Evolutionary conservation across 768 basidiomycete genomes (phyloP), one percentile per base, ranked within the genome.

Genomic region (Trametes elegans): DNA sequence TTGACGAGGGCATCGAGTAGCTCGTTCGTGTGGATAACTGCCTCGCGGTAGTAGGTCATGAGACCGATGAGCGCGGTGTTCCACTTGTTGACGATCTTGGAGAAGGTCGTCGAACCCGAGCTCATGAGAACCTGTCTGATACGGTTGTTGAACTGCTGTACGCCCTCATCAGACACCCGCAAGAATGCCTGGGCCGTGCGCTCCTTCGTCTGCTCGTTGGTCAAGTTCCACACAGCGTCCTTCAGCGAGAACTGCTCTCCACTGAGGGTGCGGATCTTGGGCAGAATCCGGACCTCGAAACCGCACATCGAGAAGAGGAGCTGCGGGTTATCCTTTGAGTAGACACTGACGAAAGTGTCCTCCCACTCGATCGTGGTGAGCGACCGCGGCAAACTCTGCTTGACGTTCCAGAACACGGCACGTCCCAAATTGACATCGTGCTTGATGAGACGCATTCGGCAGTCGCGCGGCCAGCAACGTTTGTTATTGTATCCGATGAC

Each of bases 321-420:
- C 63, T 99, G 97, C 23, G 97, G 97, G 72, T 98, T 99, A 68
- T 98, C 90, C 70, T 91, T 90, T 7, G 95, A 98, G 73, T 91
- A 99, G 41, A 98, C 96, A 53, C 93, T 95, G 62, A 93, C 92
- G 65, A 95, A 94, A 0, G 95, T 94, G 67, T 98, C 94, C 59
- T 98, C 96, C 97, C 97, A 98, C 66, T 98, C 97, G 66, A 99
- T 98, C 0, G 97, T 98, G 0, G 97, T 98, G 59, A 99, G 74
- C 14, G 96, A 97, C 43, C 97, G 79, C 0, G 97, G 97, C 23
- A 99, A 71, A 62, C 91, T 91, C 71, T 98, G 94, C 75, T 98
- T 97, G 70, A 98, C 92, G 67, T 99, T 98, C 97, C 96, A 99
- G 74, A 97, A 98, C 8, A 98, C 97, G 2, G 97, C 97, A 58